Evolutionary conservation across 495 filamentous ascomycete species (phyloP).

Genomic region (Poronia punctata): DNA sequence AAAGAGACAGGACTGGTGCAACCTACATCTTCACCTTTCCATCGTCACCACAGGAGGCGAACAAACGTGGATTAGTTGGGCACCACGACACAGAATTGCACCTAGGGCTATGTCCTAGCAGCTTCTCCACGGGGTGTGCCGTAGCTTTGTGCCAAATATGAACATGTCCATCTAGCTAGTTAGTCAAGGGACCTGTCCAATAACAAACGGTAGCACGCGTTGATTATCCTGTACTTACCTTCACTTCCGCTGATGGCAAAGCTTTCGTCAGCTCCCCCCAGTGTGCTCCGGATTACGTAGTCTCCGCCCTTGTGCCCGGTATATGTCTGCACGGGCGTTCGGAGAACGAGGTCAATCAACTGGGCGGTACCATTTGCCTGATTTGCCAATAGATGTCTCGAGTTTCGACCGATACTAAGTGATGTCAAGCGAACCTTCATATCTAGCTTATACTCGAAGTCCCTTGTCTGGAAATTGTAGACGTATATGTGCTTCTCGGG

Average conservation of each 20-base stretch:
- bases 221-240: slow-evolving; percentile 46
- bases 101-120: slow-evolving; percentile 66
- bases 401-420: slow-evolving; percentile 74
- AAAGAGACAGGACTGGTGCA: background rate
- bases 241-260: slow-evolving; percentile 89
- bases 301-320: slow-evolving; percentile 62
- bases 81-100: slow-evolving; percentile 95
- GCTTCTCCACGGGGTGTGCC: slow-evolving; percentile 62
- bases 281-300: slow-evolving; percentile 71
- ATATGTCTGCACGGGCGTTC: slow-evolving; percentile 64
- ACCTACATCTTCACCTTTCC: slow-evolving; percentile 76
- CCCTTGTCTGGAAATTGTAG: slow-evolving; percentile 68
- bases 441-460: slow-evolving; percentile 65
- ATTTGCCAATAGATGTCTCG: slow-evolving; percentile 72
- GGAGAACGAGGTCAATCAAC: slow-evolving; percentile 67
- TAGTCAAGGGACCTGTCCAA: slow-evolving; percentile 8
- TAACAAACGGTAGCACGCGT: no score
- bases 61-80: slow-evolving; percentile 71
- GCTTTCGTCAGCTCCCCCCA: slow-evolving; percentile 85
- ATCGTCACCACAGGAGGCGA: slow-evolving; percentile 90
- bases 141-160: slow-evolving; percentile 89
- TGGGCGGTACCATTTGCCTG: slow-evolving; percentile 67
- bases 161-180: slow-evolving; percentile 60
- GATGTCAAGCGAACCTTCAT: slow-evolving; percentile 65
- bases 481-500: slow-evolving; percentile 64